phyloP scores from a whole-genome alignment of 306 rosid genomes.

The Cicer judaicum region DNA sequence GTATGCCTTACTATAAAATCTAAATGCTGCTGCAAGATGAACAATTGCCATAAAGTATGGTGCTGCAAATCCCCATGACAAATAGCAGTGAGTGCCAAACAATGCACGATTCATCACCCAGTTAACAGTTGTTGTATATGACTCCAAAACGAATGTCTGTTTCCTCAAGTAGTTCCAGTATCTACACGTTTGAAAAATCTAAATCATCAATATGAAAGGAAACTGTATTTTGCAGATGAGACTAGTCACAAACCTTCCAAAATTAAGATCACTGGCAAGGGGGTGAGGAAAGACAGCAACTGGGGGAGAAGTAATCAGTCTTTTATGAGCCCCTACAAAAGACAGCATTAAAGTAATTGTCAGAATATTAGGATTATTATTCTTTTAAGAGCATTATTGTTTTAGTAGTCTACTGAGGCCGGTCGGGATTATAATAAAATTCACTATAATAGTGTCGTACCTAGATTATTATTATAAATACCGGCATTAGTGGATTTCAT shows the following conservation, averaged over 20 bases:
- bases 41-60: constrained; percentile 76
- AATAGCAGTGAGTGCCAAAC: constrained; percentile 76
- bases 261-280: constrained; percentile 93
- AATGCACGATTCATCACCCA: constrained; percentile 96
- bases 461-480: constrained; percentile 35
- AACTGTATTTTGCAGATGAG: constrained; percentile 27
- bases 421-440: constrained; percentile 20
- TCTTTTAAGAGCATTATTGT: constrained; percentile 9
- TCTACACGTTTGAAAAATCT: constrained; percentile 56
- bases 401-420: constrained; percentile 27
- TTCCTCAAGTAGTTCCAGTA: constrained; percentile 99
- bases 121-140: constrained; percentile 74
- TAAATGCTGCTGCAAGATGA: constrained; percentile 77
- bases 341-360: constrained; percentile 29
- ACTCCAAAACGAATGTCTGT: constrained; percentile 95
- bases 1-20: constrained; percentile 63
- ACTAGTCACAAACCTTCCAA: constrained; percentile 70
- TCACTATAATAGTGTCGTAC: background rate
- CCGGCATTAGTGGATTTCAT: background rate
- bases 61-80: constrained; percentile 91
- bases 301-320: constrained; percentile 95
- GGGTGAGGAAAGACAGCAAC: constrained; percentile 98
- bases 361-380: constrained; percentile 34
- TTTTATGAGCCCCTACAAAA: constrained; percentile 83
- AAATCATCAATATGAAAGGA: constrained; percentile 37